A percentile compares a stretch with the other conserved stretches of the same genome.
These are phyloP conservation scores for Cyberlindnera sargentensis DNA, from an alignment of 805 yeast genomes.

Conservation along the genomic window DNA sequence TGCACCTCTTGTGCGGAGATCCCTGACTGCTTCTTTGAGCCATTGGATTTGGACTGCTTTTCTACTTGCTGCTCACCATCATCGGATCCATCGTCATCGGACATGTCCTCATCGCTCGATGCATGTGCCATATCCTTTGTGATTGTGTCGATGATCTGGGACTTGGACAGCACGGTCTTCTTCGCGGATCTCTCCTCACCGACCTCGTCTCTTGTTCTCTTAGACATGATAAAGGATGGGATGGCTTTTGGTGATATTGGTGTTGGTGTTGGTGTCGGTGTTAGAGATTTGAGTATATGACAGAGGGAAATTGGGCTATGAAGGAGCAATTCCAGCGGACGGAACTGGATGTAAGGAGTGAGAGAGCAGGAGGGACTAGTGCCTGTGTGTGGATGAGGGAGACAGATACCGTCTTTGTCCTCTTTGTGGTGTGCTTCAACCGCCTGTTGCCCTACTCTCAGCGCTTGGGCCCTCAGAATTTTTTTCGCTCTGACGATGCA, in stretches of 20 bases:
- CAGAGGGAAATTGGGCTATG: neutral
- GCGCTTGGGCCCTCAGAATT: neutral
- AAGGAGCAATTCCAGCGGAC: neutral
- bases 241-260: neutral
- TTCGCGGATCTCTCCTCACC: conserved; percentile 13
- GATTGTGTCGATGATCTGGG: conserved; percentile 15
- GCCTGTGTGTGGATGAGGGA: neutral
- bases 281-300: no score
- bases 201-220: conserved; percentile 14
- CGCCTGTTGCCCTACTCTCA: conserved; percentile 4
- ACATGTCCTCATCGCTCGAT: conserved; percentile 3
- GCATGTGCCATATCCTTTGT: conserved; percentile 7
- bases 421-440: neutral
- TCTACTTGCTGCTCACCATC: conserved; percentile 24
- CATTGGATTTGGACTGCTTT: conserved; percentile 6
- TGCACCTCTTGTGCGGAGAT: conserved; percentile 79
- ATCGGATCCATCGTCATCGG: conserved; percentile 22
- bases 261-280: neutral
- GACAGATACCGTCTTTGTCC: neutral
- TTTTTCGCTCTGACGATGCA: conserved; percentile 6
- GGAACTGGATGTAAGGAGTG: neutral
- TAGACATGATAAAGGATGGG: conserved; percentile 4
- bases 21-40: conserved; percentile 19
- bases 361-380: neutral
- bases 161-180: conserved; percentile 16